Base-by-base conservation (phyloP, 768 basidiomycete species). In the Plicaturopsis crispa region DNA sequence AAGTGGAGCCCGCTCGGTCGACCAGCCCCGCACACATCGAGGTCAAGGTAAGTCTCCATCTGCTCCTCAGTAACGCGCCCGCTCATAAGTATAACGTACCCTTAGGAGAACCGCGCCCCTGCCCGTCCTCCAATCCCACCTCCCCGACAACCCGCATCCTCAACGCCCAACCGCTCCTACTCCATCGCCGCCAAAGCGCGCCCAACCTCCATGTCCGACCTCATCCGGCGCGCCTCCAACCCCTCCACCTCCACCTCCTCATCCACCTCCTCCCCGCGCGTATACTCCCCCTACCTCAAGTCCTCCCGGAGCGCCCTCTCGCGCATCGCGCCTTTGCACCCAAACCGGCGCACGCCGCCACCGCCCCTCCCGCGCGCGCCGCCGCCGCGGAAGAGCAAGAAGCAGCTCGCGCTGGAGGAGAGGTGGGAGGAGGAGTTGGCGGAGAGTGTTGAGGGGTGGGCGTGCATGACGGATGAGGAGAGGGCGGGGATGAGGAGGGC, bases 401-500 rank as follows among this genome's bases (percentile, higher is more conserved):
- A 87, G 54, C 75, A 84, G 58, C 57, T 83, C 17, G 73, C 78
- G 50, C 59, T 73, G 50, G 85, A 88, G 58, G 85, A 88, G 55
- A 72, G 70, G 49, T 86, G 86, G 72, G 84, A 87, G 52, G 75
- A 84, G 55, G 84, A 89, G 59, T 58, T 88, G 41, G 66, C 81
- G 18, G 85, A 88, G 45, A 76, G 66, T 31, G 63, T 83, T 3
- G 83, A 84, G 8, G 85, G 84, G 13, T 74, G 82, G 61, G 68
- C 69, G 23, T 69, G 58, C 23, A 53, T 60, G 36, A 47, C 49
- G 8, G 60, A 60, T 33, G 58, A 62, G 16, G 67, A 74, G 45
- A 57, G 57, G 20, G 56, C 53, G 31, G 60, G 57, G 35, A 71
- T 74, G 52, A 62, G 78, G 56, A 72, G 67, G 45, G 69, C 67